Conservation (phyloP, 2,329 filamentous ascomycete genomes). For the Passalora sequoiae region DNA sequence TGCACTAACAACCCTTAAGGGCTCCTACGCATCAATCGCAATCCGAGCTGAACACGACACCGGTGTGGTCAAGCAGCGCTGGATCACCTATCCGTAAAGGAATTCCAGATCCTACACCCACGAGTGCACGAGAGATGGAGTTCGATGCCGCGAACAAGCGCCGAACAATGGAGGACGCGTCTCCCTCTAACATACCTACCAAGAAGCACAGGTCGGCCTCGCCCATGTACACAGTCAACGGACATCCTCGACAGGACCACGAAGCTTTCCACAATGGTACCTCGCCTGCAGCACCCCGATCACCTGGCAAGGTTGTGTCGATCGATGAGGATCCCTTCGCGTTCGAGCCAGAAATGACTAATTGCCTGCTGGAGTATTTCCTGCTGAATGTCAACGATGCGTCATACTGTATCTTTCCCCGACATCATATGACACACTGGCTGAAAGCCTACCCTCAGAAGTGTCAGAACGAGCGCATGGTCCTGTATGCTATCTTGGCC, state of each 20-base stretch:
- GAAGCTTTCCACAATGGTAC: slow-evolving; percentile 18
- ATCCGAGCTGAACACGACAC: slow-evolving; percentile 19
- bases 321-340: slow-evolving; percentile 53
- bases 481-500: slow-evolving; percentile 57
- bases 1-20: slow-evolving; percentile 23
- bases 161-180: slow-evolving; percentile 25
- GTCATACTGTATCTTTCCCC: slow-evolving; percentile 54
- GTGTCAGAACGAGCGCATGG: slow-evolving; percentile 48
- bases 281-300: slow-evolving; percentile 18
- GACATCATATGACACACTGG: slow-evolving; percentile 52
- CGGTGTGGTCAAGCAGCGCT: slow-evolving; percentile 22
- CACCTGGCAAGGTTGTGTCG: slow-evolving; percentile 30
- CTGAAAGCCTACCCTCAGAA: slow-evolving; percentile 42
- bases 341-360: slow-evolving; percentile 45
- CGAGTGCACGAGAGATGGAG: slow-evolving; percentile 15
- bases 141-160: slow-evolving; percentile 25
- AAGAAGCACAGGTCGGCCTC: slow-evolving; percentile 33
- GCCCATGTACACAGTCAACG: slow-evolving; percentile 17
- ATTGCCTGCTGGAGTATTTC: slow-evolving; percentile 52
- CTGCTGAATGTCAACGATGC: slow-evolving; percentile 54
- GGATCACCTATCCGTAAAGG: slow-evolving; percentile 23
- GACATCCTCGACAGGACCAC: not conserved
- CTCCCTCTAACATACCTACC: slow-evolving; percentile 16
- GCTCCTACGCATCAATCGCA: slow-evolving; percentile 26
- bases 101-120: slow-evolving; percentile 17